Evolutionary conservation across 768 basidiomycete genomes (phyloP), one percentile per base, ranked within the genome.

Genomic region (Tylopilus sp.): DNA sequence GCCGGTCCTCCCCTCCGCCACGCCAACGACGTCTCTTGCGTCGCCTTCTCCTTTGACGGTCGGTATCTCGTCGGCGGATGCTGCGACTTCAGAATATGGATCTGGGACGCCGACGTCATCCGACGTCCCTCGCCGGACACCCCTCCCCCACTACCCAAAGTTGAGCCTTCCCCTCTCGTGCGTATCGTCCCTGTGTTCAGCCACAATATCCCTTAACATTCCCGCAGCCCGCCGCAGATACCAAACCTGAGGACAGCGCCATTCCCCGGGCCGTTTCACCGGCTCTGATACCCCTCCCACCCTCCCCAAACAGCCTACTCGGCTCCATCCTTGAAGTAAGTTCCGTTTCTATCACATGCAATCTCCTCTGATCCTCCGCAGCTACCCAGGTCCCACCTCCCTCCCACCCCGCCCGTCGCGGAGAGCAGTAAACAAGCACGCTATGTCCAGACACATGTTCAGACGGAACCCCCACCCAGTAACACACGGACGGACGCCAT

Each of bases 31-130:
- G 66, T 69, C 23, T 58, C 58, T n/a, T 69, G 65, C 35, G 66
- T 68, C 11, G 62, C 67, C n/a, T 70, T 70, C 40, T 69, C 67
- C 22, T 33, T 44, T 17, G 60, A 70, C 18, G 67, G 68, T 7
- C 61, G 64, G 0, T 61, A 58, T 30, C 61, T 65, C 47, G 55
- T 60, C 12, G 58, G 61, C 26, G 64, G 64, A 6, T 65, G 64
- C 21, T 66, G 64, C 38, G 64, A 65, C 39, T 65, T 65, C 44
- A 53, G 64, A 35, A 57, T 66, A 55, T 66, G 64, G 64, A 11
- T 66, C 9, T 65, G 64, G 64, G 64, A 65, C 20, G 61, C 64
- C 25, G 25, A 44, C 13, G 50, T 66, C 44, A 17, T 66, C 43
- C 56, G 50, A 36, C 55, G 48, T 26, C 60, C 62, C 13, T 38